These are phyloP conservation scores for Colletotrichum godetiae DNA, from an alignment of 2,329 filamentous ascomycete genomes.

Conservation along the genomic window DNA sequence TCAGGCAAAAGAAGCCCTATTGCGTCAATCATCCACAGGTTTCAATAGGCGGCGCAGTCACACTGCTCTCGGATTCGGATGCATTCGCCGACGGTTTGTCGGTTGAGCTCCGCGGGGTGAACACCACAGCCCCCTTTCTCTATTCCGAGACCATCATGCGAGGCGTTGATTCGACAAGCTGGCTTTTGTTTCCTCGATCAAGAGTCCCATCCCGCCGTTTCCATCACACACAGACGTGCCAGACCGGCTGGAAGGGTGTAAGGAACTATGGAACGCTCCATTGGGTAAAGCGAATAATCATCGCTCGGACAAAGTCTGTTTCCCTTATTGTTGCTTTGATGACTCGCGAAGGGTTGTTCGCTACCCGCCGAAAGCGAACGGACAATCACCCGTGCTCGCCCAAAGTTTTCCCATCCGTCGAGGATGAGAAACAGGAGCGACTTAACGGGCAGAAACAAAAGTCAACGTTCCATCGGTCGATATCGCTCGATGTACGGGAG, in stretches of 20 bases:
- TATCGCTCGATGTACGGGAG: background rate
- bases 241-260: background rate
- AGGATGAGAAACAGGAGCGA: background rate
- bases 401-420: conserved; percentile 10
- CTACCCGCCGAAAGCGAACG: conserved; percentile 18
- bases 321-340: conserved; percentile 12
- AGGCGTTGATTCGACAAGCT: conserved; percentile 8
- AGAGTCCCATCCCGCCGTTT: conserved; percentile 3
- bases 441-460: conserved; percentile 15
- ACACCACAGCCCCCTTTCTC: background rate
- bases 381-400: background rate
- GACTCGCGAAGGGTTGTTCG: conserved; percentile 7
- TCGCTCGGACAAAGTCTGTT: conserved; percentile 26
- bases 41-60: background rate
- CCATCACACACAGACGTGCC: background rate
- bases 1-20: background rate
- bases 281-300: conserved; percentile 3
- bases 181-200: conserved; percentile 12
- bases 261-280: background rate
- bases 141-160: background rate
- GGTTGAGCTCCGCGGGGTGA: background rate
- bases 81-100: background rate
- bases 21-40: background rate
- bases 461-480: conserved; percentile 22
- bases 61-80: background rate